Evolutionary conservation across 2,329 filamentous ascomycete species (phyloP), one percentile per base, ranked within the genome.

Genomic region (Diaporthe vaccinii): DNA sequence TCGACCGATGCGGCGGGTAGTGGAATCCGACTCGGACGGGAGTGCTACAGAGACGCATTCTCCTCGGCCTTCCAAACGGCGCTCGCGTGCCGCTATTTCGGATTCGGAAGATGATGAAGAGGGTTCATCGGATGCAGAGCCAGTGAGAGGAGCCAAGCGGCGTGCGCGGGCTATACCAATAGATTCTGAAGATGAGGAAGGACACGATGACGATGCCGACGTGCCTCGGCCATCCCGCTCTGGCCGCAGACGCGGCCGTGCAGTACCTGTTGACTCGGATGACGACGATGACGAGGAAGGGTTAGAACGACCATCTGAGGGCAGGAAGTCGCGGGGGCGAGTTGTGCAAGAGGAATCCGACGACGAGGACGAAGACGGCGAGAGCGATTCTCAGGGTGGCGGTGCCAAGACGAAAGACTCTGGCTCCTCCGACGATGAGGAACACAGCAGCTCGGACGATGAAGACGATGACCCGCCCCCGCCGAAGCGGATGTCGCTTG

Each of bases 401-500:
- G 44, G 31, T n/a, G 41, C 36, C 36, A 44, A 67, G 34, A 59
- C n/a, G 5, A 41, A 62, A 36, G 34, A 22, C 9, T 20, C 15
- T 6, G 39, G 8, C n/a, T 71, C 55, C 17, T 39, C 31, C 9
- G 53, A 55, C 12, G 53, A 57, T 1, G 39, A 69, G 41, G 61
- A 69, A 12, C 17, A 58, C 15, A n/a, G 31, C 9, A 58, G 67
- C 22, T 72, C 69, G 1, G 41, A 53, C 17, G 59, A 49, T 15
- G 68, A 61, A 10, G 76, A 76, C 12, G 76, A 76, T 14, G 67
- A 58, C 8, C 51, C 65, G 3, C 39, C 74, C 4, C 74, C 74
- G 20, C 53, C 74, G 5, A 75, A 70, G 36, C 57, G 71, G 7
- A 25, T 72, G n/a, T 77, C 76, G 5, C 76, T 77, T 12, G 74